Evolutionary conservation across 1,284 basidiomycete species (phyloP).

Genomic region (Heterobasidion parviporum): DNA sequence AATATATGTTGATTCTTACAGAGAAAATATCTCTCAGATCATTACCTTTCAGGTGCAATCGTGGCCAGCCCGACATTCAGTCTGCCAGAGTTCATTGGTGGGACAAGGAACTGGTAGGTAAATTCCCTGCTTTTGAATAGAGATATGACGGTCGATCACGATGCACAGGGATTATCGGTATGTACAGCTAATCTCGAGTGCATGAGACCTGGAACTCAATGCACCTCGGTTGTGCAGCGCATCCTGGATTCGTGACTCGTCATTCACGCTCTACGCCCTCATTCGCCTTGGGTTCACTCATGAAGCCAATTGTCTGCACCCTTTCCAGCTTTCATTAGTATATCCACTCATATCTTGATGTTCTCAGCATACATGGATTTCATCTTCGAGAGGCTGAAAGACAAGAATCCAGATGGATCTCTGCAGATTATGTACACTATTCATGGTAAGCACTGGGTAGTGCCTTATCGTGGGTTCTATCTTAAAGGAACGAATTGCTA

Average conservation of each 20-base stretch:
- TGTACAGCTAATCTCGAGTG: slow-evolving; percentile 1
- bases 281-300: slow-evolving; percentile 86
- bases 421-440: slow-evolving; percentile 90
- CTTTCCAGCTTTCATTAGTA: neutral
- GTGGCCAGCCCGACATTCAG: slow-evolving; percentile 92
- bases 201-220: neutral
- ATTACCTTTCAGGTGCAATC: slow-evolving; percentile 54
- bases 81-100: slow-evolving; percentile 85
- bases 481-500: neutral
- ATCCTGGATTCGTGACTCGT: slow-evolving; percentile 86
- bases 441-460: slow-evolving; percentile 40
- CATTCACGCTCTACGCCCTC: slow-evolving; percentile 87
- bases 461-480: neutral
- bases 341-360: slow-evolving; percentile 9
- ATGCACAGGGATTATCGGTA: slow-evolving; percentile 61
- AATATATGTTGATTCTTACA: neutral
- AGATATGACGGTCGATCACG: neutral
- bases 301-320: slow-evolving; percentile 68
- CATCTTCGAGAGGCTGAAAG: slow-evolving; percentile 72
- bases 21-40: neutral
- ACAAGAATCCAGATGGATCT: slow-evolving; percentile 82
- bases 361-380: slow-evolving; percentile 78
- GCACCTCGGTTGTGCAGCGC: slow-evolving; percentile 31
- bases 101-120: slow-evolving; percentile 73
- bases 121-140: neutral